Evolutionary conservation across 768 basidiomycete genomes (phyloP), one percentile per base, ranked within the genome.

Genomic region (Phanerodontia chrysosporium): DNA sequence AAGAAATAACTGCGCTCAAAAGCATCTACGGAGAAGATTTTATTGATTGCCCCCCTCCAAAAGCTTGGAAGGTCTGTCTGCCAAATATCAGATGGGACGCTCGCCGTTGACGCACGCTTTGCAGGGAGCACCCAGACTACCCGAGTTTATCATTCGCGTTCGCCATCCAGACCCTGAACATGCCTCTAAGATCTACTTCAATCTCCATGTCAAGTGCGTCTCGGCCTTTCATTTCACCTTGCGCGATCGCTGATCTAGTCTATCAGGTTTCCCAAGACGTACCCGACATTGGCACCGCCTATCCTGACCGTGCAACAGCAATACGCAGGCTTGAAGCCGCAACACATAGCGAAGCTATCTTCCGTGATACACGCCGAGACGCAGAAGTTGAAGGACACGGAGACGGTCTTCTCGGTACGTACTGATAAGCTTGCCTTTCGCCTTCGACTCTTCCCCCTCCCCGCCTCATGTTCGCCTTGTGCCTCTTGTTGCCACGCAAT

Each of bases 21-120:
- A 86, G 90, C 60, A 94, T 93, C 61, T 93, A 89, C 74, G 86
- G 79, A 64, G 82, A 87, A 61, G 85, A 92, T 67, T 92, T 90
- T 67, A 78, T 84, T 25, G 82, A 88, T 66, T 81, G 80, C 56
- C 86, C 86, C 22, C 85, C 89, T 16, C 86, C 87, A 30, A 90
- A 83, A 67, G 91, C 83, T 52, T 94, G 92, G 91, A 92, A 91
- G 81, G 90, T 89, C 73, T 70, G 9, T 49, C 35, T 28, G 30
- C 16, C n/a, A n/a, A n/a, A n/a, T n/a, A n/a, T n/a, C n/a, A n/a
- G n/a, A n/a, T n/a, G n/a, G n/a, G n/a, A n/a, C n/a, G n/a, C n/a
- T n/a, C n/a, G n/a, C n/a, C n/a, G n/a, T n/a, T n/a, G 30, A 49
- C 16, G 52, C 28, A 42, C 39, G 32, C 62, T 48, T 16, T 35